These are phyloP conservation scores for Maudiozyma barnettii DNA, from an alignment of 805 yeast species.

Conservation along the genomic window DNA sequence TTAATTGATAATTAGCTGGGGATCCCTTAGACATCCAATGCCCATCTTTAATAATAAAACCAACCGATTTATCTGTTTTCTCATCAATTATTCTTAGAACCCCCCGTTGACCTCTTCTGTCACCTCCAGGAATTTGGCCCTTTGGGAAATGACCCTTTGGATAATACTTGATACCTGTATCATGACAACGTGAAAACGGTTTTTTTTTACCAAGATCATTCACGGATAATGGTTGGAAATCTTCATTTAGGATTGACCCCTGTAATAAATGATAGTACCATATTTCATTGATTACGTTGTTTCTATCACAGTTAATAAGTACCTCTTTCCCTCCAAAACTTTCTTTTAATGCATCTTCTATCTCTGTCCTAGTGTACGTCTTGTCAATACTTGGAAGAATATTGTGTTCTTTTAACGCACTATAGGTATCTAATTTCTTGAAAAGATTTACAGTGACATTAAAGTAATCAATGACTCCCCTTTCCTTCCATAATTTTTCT, in stretches of 20 bases:
- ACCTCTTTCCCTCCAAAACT: conserved; percentile 46
- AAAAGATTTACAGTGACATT: conserved; percentile 49
- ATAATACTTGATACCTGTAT: conserved; percentile 53
- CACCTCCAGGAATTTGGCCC: conserved; percentile 6
- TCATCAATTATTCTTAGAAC: conserved; percentile 28
- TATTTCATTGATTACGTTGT: conserved; percentile 35
- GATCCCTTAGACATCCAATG: conserved; percentile 73
- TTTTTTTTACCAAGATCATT: conserved; percentile 22
- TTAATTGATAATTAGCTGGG: conserved; percentile 66
- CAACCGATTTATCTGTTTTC: conserved; percentile 23
- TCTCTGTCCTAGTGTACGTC: conserved; percentile 49
- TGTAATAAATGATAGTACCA: conserved; percentile 74
- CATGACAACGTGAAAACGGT: conserved; percentile 53
- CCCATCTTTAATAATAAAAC: conserved; percentile 70
- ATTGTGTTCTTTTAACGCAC: conserved; percentile 57
- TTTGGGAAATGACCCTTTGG: conserved; percentile 49
- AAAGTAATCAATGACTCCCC: conserved; percentile 60
- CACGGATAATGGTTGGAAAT: conserved; percentile 55
- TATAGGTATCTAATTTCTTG: conserved; percentile 52
- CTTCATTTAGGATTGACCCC: conserved; percentile 63
- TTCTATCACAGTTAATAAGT: conserved; percentile 49
- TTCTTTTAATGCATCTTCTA: conserved; percentile 41
- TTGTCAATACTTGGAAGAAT: conserved; percentile 53
- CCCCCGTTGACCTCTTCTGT: conserved; percentile 16
- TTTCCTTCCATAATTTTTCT: conserved; percentile 13